Evolutionary conservation across 306 rosid genomes (phyloP).

Genomic region (Quercus variabilis): DNA sequence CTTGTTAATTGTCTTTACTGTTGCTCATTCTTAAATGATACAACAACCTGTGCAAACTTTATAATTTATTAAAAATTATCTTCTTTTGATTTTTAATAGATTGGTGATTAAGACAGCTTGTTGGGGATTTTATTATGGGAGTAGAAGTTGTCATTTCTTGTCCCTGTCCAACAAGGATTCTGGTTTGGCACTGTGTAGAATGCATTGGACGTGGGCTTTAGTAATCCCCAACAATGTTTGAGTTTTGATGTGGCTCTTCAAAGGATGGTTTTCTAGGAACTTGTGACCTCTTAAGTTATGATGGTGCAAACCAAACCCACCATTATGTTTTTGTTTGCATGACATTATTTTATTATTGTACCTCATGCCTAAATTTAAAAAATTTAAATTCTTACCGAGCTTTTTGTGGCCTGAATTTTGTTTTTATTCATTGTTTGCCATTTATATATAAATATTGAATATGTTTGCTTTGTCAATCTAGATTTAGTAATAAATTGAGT

Average conservation of each 20-base stretch:
- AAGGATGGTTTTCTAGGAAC: background rate
- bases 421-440: background rate
- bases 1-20: background rate
- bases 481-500: slow-evolving; percentile 6
- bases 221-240: background rate
- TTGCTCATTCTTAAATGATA: background rate
- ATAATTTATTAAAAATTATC: background rate
- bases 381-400: background rate
- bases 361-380: background rate
- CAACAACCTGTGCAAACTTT: background rate
- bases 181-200: background rate
- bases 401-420: background rate
- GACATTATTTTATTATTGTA: background rate
- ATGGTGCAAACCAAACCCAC: background rate
- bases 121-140: background rate
- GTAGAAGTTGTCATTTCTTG: background rate
- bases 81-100: too few relatives aligned
- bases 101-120: background rate
- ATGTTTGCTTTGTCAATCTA: slow-evolving; percentile 8
- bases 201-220: background rate
- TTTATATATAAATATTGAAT: background rate
- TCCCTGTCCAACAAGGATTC: background rate
- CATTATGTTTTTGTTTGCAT: background rate
- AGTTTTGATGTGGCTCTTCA: background rate
- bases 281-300: background rate